Evolutionary conservation across 306 rosid species (phyloP).

Genomic region (Castanopsis chinensis): DNA sequence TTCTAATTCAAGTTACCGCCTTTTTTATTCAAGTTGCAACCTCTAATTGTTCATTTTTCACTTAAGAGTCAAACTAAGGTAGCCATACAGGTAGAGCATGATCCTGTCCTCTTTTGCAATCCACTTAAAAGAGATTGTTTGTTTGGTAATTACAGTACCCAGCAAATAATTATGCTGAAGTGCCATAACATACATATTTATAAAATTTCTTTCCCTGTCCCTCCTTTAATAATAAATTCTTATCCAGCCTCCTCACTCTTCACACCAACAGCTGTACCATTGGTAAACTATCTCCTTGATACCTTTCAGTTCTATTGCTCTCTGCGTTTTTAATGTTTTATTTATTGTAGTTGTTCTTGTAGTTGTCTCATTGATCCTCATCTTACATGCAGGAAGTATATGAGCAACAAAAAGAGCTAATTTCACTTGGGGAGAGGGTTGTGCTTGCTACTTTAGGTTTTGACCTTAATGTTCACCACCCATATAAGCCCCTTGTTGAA

Average conservation of each 20-base stretch:
- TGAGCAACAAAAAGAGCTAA: conserved; percentile 91
- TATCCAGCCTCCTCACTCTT: neutral
- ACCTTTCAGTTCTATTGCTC: neutral
- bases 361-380: neutral
- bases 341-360: neutral
- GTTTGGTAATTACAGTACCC: neutral
- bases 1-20: neutral
- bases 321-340: neutral
- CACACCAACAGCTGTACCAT: neutral
- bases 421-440: conserved; percentile 86
- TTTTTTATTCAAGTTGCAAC: no score
- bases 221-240: neutral
- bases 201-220: neutral
- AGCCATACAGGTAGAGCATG: neutral
- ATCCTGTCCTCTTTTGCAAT: neutral
- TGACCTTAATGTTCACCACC: conserved; percentile 92
- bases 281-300: neutral
- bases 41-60: neutral
- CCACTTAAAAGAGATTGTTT: neutral
- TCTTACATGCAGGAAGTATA: conserved; percentile 76
- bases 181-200: neutral
- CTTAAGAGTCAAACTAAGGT: neutral
- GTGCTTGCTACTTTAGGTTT: conserved; percentile 97
- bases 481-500: conserved; percentile 98
- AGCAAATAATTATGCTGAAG: neutral